Percentiles rank a stretch among this genome's conserved stretches.
Conservation (phyloP, 768 basidiomycete species). For the Boletus pseudo-olivaceus region DNA sequence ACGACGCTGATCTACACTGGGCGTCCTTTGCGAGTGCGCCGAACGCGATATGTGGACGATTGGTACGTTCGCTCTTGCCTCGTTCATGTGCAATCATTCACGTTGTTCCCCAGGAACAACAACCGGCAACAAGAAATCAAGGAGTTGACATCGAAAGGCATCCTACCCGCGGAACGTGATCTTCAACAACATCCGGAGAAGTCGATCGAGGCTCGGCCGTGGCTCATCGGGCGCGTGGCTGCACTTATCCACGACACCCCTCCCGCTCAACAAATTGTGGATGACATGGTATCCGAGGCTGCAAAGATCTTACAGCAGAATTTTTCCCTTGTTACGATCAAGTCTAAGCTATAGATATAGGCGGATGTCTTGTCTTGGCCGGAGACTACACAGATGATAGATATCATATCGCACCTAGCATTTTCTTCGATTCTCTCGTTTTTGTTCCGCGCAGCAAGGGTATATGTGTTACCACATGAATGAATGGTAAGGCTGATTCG, state of each 20-base stretch:
- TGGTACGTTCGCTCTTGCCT: constrained; percentile 48
- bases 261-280: constrained; percentile 81
- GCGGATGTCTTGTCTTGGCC: too few relatives aligned
- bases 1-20: constrained; percentile 90
- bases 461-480: not conserved
- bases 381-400: not conserved
- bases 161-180: constrained; percentile 71
- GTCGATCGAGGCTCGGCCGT: constrained; percentile 58
- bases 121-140: constrained; percentile 80
- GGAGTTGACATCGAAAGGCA: constrained; percentile 77
- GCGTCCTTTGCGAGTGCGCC: constrained; percentile 80
- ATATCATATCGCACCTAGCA: not conserved
- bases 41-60: constrained; percentile 81
- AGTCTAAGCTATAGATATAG: constrained; percentile 46
- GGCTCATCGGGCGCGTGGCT: constrained; percentile 84
- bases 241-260: constrained; percentile 70
- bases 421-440: not conserved
- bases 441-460: not conserved
- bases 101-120: constrained; percentile 50
- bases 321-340: constrained; percentile 37
- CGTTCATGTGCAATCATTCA: not conserved
- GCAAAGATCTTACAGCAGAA: constrained; percentile 43
- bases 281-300: constrained; percentile 70
- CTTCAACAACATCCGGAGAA: constrained; percentile 80
- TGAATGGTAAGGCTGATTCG: not conserved